These are phyloP conservation scores for Talaromyces sp. DNA, from an alignment of 2,329 filamentous ascomycete species.

Conservation along the genomic window DNA sequence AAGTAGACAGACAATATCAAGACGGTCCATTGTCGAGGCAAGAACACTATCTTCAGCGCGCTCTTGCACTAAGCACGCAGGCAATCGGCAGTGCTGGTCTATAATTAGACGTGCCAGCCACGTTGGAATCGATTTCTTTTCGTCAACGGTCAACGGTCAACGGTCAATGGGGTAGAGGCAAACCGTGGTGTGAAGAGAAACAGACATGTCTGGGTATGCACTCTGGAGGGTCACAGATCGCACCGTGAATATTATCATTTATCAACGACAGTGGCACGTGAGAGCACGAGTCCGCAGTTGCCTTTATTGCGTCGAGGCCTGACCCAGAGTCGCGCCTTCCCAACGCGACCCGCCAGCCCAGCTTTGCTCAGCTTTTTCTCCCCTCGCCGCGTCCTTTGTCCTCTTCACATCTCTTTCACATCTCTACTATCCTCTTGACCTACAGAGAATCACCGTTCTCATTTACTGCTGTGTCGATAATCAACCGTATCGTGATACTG, in stretches of 20 bases:
- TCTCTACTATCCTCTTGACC: neutral
- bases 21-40: neutral
- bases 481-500: neutral
- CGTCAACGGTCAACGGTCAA: neutral
- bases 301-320: neutral
- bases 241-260: neutral
- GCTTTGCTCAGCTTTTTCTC: neutral
- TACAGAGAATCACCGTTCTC: neutral
- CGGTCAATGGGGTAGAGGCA: neutral
- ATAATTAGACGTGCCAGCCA: neutral
- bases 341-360: neutral
- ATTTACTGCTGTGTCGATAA: constrained; percentile 4
- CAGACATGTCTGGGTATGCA: too few species aligned
- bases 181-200: neutral
- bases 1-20: neutral
- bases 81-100: neutral
- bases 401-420: neutral
- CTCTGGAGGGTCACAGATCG: neutral
- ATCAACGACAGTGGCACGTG: neutral
- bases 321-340: neutral
- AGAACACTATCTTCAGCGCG: neutral
- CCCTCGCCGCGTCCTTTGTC: neutral
- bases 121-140: neutral
- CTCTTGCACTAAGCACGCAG: neutral
- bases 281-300: neutral